phyloP scores from a whole-genome alignment of 305 asterid species.

The Lippia alba region DNA sequence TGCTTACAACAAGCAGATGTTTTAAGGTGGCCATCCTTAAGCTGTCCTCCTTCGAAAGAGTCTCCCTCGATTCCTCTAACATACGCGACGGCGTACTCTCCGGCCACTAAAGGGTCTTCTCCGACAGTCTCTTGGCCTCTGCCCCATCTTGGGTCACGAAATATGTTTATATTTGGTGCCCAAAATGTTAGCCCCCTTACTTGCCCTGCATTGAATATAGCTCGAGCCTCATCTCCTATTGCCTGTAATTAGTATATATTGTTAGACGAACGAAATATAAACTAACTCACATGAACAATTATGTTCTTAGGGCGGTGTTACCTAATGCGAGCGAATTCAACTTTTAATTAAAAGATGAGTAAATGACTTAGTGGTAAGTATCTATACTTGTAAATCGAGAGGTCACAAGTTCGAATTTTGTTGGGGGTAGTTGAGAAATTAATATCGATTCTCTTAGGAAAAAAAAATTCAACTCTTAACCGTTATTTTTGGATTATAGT shows the following conservation, averaged over 20 bases:
- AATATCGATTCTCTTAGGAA: too few species aligned
- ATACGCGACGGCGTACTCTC: conserved; percentile 65
- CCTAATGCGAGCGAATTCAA: too few species aligned
- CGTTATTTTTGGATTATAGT: too few species aligned
- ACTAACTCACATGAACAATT: too few species aligned
- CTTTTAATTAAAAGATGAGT: too few species aligned
- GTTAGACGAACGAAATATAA: too few species aligned
- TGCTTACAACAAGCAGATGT: conserved; percentile 92
- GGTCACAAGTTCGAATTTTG: too few species aligned
- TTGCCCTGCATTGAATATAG: conserved; percentile 71
- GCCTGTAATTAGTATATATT: conserved; percentile 41
- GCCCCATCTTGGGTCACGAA: conserved; percentile 90
- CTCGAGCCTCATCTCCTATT: conserved; percentile 75
- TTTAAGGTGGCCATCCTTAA: conserved; percentile 47
- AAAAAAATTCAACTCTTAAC: too few species aligned
- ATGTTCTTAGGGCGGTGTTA: too few species aligned
- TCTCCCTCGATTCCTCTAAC: conserved; percentile 88
- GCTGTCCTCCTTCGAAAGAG: conserved; percentile 59
- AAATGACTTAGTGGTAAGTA: too few species aligned
- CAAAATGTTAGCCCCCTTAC: conserved; percentile 80
- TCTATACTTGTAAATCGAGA: too few species aligned
- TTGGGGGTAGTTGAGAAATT: too few species aligned
- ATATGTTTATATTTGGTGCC: conserved; percentile 85
- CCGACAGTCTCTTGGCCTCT: conserved; percentile 88
- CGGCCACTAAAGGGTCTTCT: conserved; percentile 69